Base-by-base conservation (phyloP, 2,329 filamentous ascomycete species). In the Rhynchosporium graminicola region DNA sequence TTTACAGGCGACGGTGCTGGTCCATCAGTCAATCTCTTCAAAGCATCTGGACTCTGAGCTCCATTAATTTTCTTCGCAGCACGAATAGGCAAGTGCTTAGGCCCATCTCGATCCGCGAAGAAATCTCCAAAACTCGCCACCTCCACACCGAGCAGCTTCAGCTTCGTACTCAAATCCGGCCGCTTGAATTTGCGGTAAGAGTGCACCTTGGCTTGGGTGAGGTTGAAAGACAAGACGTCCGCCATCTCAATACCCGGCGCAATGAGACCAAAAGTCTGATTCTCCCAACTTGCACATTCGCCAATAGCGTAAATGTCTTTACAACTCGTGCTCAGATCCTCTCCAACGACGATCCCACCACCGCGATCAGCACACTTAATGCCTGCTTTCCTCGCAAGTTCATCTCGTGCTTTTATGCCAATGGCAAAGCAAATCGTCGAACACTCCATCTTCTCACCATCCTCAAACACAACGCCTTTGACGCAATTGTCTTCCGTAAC, bases 101-200 rank as follows among this genome's bases (percentile, higher is more conserved):
- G 91, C 0, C 92, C 92, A 72, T 96, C 90, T 36, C 90, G 81
- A 70, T 97, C 92, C 0, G 92, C 92, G 68, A 97, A 97, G 79
- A 93, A 97, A 74, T 97, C 93, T 0, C 93, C 92, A 73, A 97
- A 97, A 72, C 90, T 95, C 20, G 93, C 93, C 4, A 97, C 93
- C 68, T 97, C 91, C 8, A 97, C 91, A 0, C 92, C 92, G 0
- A 97, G 81, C 0, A 97, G 80, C 79, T 97, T 97, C 36, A 97
- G 79, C 74, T 96, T 97, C 0, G 92, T 97, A 79, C 92, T 96
- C 46, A 97, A 80, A 74, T 97, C 92, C 0, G 92, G 93, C 4
- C 87, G 80, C 75, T 91, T 91, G 80, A 96, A 96, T 36, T 79
- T 80, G 38, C 89, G 81, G 1, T 85, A 84, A 6, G 84, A 76